A percentile compares a stretch with the other conserved stretches of the same genome.
Evolutionary conservation across 768 basidiomycete species (phyloP).

Genomic region (Xanthoconium stramineum): DNA sequence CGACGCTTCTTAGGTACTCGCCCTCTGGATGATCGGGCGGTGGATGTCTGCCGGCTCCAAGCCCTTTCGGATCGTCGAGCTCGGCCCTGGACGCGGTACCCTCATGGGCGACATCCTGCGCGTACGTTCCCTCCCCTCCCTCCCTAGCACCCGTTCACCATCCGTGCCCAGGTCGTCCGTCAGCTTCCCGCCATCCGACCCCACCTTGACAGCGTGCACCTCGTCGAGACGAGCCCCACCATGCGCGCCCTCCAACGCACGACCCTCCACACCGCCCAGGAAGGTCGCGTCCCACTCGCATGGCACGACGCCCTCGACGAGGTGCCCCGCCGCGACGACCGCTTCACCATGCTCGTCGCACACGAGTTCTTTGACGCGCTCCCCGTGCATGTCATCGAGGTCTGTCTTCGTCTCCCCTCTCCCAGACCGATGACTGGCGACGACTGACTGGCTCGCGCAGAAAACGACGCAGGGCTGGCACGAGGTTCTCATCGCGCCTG

Average conservation of each 20-base stretch:
- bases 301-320: slow-evolving; percentile 81
- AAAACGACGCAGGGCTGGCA: slow-evolving; percentile 80
- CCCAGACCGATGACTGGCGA: too few species aligned
- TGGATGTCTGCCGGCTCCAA: slow-evolving; percentile 58
- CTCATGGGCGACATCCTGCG: slow-evolving; percentile 86
- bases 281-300: slow-evolving; percentile 38
- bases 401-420: slow-evolving; percentile 28
- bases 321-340: slow-evolving; percentile 44
- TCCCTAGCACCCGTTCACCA: neutral
- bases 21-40: slow-evolving; percentile 79
- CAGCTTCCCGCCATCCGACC: slow-evolving; percentile 40
- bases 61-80: slow-evolving; percentile 73
- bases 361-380: slow-evolving; percentile 99
- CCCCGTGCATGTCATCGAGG: slow-evolving; percentile 87
- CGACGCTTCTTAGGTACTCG: slow-evolving; percentile 61
- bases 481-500: slow-evolving; percentile 69
- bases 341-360: slow-evolving; percentile 84
- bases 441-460: slow-evolving; percentile 34
- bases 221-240: slow-evolving; percentile 76
- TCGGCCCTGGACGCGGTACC: slow-evolving; percentile 93
- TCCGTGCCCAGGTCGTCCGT: slow-evolving; percentile 43
- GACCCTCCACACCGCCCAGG: slow-evolving; percentile 39
- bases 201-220: slow-evolving; percentile 51
- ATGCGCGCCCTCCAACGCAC: slow-evolving; percentile 63
- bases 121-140: slow-evolving; percentile 38